phyloP scores from a whole-genome alignment of 2,329 filamentous ascomycete genomes.

The Pezicula rhizophila region DNA sequence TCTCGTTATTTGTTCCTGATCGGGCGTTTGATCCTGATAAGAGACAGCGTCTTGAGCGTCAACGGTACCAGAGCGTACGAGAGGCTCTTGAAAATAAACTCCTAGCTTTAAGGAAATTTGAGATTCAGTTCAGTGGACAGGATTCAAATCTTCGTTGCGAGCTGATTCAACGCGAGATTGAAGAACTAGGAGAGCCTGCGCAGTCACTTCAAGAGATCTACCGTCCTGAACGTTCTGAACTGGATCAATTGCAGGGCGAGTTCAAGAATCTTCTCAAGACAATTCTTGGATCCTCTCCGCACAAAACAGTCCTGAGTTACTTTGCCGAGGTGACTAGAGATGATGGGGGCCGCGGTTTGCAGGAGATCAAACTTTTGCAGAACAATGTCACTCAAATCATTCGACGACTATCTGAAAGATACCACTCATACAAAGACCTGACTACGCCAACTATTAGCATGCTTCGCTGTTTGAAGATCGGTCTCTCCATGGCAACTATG shows the following conservation, averaged over 20 bases:
- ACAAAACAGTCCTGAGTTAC: slow-evolving; percentile 10
- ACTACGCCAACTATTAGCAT: slow-evolving; percentile 73
- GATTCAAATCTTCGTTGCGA: slow-evolving; percentile 60
- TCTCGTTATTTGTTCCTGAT: slow-evolving; percentile 81
- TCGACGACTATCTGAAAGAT: slow-evolving; percentile 61
- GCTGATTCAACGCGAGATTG: slow-evolving; percentile 56
- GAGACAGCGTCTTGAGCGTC: slow-evolving; percentile 58
- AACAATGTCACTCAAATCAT: slow-evolving; percentile 64
- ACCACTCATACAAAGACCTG: slow-evolving; percentile 79
- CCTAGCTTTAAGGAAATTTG: slow-evolving; percentile 57
- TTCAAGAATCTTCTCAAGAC: slow-evolving; percentile 68
- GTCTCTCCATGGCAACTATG: slow-evolving; percentile 53
- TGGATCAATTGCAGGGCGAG: slow-evolving; percentile 72
- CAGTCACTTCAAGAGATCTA: slow-evolving; percentile 60
- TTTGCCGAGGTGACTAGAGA: slow-evolving; percentile 18
- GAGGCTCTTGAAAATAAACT: slow-evolving; percentile 50
- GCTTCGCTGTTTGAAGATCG: slow-evolving; percentile 71
- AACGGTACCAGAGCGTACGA: slow-evolving; percentile 51
- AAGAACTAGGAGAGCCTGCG: slow-evolving; percentile 59
- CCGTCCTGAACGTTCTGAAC: slow-evolving; percentile 61
- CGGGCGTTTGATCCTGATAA: slow-evolving; percentile 77
- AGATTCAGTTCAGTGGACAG: slow-evolving; percentile 62
- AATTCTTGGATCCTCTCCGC: slow-evolving; percentile 17
- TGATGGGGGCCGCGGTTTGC: slow-evolving; percentile 31
- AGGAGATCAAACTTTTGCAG: slow-evolving; percentile 36